Evolutionary conservation across 768 basidiomycete species (phyloP), one percentile per base, ranked within the genome.

Genomic region (Jaapia argillacea): DNA sequence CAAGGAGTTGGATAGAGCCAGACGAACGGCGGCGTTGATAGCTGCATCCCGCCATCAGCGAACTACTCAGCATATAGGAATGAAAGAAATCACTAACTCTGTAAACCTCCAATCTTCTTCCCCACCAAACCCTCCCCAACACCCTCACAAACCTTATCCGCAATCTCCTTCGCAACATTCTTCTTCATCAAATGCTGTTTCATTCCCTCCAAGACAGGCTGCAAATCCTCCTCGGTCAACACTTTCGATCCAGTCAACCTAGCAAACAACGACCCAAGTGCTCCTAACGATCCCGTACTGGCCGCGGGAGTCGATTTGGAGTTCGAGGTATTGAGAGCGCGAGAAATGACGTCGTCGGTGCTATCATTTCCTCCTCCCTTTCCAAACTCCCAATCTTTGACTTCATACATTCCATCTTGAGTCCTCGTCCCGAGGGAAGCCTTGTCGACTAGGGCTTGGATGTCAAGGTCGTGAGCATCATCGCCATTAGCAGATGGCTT

Each of bases 181-280:
- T 98, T 98, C 65, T 85, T 80, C 92, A 97, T 97, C 36, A 99
- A 70, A 62, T 97, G 94, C 48, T 93, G 89, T 60, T 94, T 92
- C 92, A 98, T 98, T 14, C 80, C 87, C 41, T 84, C 84, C 36
- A 98, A 59, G 1, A 94, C 86, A 5, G 94, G 94, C 51, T 77
- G 76, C 43, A 98, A 61, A 59, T 98, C 94, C 28, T 77, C 71
- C 44, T 87, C 75, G 1, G 84, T 85, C 44, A 99, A 65, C 2
- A 80, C 69, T 62, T 91, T 93, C 21, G 80, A 79, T 0, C 91
- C 88, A 3, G 90, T 93, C 52, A 96, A 63, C 36, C 88, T 74
- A 4, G 88, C 79, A 59, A 96, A 89, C 41, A 94, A 68, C 36
- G 79, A 81, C 7, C 85, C 76, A n/a, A 91, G 61, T 1, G 79